Evolutionary conservation across 148 eudicot genomes (phyloP), one percentile per base, ranked within the genome.

Genomic region (Pouteria glomerata): DNA sequence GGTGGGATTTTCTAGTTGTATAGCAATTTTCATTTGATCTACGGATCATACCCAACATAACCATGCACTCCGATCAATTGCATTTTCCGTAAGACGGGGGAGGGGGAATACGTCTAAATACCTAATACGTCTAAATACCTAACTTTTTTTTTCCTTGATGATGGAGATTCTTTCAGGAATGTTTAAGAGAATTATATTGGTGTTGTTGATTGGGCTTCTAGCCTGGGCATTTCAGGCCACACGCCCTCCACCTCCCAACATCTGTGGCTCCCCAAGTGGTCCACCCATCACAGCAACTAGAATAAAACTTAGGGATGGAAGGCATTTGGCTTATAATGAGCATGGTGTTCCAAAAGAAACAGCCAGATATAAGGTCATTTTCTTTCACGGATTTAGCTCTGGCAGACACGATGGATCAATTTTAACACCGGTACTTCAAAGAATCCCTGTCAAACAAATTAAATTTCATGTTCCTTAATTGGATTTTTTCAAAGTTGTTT

Each of bases 301-400:
- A 64, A 58, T 74, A 42, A 71, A 76, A 67, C 82, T 90, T 45
- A 83, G 76, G 60, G 92, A 90, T 72, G 92, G 90, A 27, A 84
- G 92, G 59, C 64, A 82, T 71, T 73, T 90, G 86, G 89, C 96
- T 47, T 86, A 88, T 53, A 58, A 75, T 45, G 90, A 90, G 68
- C 59, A 42, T 33, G 96, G 96, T 29, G 90, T 88, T 11, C 72
- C 86, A 0, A 88, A 83, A 50, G 84, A 82, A 41, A 68, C 48
- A 4, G 90, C 96, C 33, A 82, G 77, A 52, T 74, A 63, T 53
- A 88, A 84, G 58, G 52, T 90, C 33, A 53, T 90, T 1, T 86
- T 56, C 77, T 74, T 80, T 62, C 96, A 84, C 70, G 89, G 84
- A 27, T 79, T 86, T 69, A 79, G 60, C 50, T 61, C 45, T 30